Evolutionary conservation across 805 yeast genomes (phyloP), one percentile per base, ranked within the genome.

Genomic region (Pichia scutulata): DNA sequence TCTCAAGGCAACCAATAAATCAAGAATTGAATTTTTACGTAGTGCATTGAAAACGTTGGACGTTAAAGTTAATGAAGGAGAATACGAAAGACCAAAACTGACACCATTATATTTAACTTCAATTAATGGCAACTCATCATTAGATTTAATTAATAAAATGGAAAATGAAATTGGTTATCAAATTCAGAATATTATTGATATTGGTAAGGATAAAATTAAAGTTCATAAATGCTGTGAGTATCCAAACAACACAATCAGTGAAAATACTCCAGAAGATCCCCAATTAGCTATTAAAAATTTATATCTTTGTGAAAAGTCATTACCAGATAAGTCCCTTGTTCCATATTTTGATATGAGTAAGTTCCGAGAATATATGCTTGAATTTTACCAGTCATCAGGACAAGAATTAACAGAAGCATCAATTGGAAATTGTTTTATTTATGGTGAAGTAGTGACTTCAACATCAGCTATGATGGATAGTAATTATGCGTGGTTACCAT

Each of bases 361-460:
- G 33, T 93, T 83, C 64, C 85, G 75, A 62, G 60, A 66, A 9
- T 57, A 63, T 25, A 64, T 86, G 42, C 62, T 62, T 21, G 57
- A 61, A 22, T 60, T 62, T 21, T 66, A 74, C 65, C 30, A 57
- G 54, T 43, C 52, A 55, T 30, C 57, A 61, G 39, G 43, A 7
- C 52, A 54, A 43, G 25, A 36, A 5, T n/a, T 50, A 12, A 37
- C 43, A 4, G 33, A 41, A 1, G 71, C 71, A 5, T 68, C 67
- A 3, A 69, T 83, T 40, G 98, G 97, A 1, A 68, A 84, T 0
- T 62, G 75, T 2, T 64, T 87, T 22, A 67, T 86, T 36, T 92
- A 92, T 61, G 89, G 88, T 14, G 97, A 92, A 61, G 95, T 90
- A 7, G 81, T 90, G 1, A 86, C 97, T 0, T 90, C 98, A 0